A percentile compares a stretch with the other conserved stretches of the same genome.
Evolutionary conservation across 2,329 filamentous ascomycete species (phyloP).

Genomic region (Arthrobotrys pseudoclavata): DNA sequence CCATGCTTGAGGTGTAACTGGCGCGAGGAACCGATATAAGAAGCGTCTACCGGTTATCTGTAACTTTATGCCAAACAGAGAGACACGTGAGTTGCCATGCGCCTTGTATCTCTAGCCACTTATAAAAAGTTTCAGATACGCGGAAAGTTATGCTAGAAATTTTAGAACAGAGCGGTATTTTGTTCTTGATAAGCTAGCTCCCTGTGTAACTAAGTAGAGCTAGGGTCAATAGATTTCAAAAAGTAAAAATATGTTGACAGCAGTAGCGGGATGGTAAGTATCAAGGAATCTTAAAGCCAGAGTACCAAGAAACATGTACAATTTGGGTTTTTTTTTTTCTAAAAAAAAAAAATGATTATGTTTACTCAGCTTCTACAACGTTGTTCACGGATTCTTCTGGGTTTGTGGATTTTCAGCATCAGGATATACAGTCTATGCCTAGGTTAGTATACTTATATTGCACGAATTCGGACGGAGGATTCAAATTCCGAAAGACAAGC

Average conservation of each 20-base stretch:
- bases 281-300: neutral
- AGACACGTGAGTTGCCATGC: conserved; percentile 8
- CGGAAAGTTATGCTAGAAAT: neutral
- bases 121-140: neutral
- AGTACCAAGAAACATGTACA: neutral
- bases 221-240: neutral
- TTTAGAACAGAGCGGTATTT: neutral
- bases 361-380: no score
- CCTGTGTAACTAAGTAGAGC: no score
- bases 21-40: conserved; percentile 4
- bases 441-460: no score
- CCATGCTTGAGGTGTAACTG: neutral
- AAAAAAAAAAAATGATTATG: no score
- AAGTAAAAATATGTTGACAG: no score
- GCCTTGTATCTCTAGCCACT: neutral
- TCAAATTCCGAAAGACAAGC: neutral
- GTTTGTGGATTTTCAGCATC: no score
- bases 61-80: conserved; percentile 1
- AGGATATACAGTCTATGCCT: no score
- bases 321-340: no score
- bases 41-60: neutral
- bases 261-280: neutral
- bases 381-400: no score
- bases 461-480: no score
- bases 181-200: neutral